Evolutionary conservation across 805 yeast genomes (phyloP), one percentile per base, ranked within the genome.

Genomic region (Wickerhamiella qilinensis): DNA sequence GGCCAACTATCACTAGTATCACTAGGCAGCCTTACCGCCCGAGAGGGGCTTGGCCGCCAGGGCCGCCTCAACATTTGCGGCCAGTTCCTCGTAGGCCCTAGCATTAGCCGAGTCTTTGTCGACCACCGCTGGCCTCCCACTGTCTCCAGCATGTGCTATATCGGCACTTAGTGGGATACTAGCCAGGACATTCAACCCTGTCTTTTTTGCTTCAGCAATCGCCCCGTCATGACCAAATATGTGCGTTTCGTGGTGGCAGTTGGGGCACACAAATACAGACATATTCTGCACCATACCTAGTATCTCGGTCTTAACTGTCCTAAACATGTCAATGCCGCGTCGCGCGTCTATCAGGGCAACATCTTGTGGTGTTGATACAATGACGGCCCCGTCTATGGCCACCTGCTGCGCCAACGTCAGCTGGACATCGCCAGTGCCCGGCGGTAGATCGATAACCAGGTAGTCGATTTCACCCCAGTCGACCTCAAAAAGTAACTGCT

Each of bases 401-500:
- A 79, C 54, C 48, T 75, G 78, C 55, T 83, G 94, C 20, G 84
- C 75, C n/a, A 83, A 64, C 0, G 93, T 78, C 39, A 83, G 63
- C 50, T 83, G 94, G 0, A 81, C 76, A 53, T 83, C 94, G 16
- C 94, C 94, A 0, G 94, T 83, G 2, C 94, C 94, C 1, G 94
- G 94, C 0, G 94, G 94, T 80, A 83, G 69, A 49, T 83, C 94
- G 9, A 83, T 62, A 1, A 83, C 77, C 35, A 83, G 59, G 18
- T 74, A 66, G 52, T 83, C 93, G 33, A 82, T 53, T 9, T 44
- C 45, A 20, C 64, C 62, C 94, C 94, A 83, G 33, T 74, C 69
- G 1, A 83, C 93, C 39, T 83, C 93, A 48, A 77, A 83, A 8
- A 83, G 53, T n/a, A 83, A 63, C 51, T 83, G 94, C 48, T 83